Percentiles rank a stretch among this genome's conserved stretches.
These are phyloP conservation scores for Boechera retrofracta DNA, from an alignment of 345 rosid species.

Conservation along the genomic window DNA sequence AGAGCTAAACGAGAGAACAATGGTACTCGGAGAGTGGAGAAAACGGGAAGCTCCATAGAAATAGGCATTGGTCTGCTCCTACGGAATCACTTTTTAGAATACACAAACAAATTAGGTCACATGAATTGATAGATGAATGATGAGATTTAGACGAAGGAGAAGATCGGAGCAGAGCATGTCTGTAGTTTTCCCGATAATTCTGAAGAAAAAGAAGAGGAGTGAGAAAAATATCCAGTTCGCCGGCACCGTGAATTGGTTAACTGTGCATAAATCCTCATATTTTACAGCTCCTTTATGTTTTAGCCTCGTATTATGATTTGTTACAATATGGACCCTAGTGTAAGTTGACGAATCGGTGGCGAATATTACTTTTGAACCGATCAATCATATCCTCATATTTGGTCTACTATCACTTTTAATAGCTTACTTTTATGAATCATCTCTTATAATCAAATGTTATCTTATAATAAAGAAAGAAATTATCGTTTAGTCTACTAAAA, in stretches of 20 bases:
- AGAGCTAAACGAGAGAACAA: slow-evolving; percentile 37
- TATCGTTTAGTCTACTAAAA: not conserved
- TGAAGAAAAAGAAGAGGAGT: not conserved
- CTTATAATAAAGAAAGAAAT: not conserved
- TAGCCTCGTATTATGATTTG: not conserved
- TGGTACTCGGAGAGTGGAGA: slow-evolving; percentile 41
- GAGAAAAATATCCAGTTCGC: slow-evolving; percentile 23
- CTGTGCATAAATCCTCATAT: not conserved
- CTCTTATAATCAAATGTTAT: slow-evolving; percentile 5
- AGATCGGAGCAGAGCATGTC: slow-evolving; percentile 28
- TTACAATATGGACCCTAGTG: not conserved
- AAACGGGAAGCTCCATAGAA: slow-evolving; percentile 49
- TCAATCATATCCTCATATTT: slow-evolving; percentile 33
- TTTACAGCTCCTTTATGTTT: not conserved
- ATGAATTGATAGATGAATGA: slow-evolving; percentile 18
- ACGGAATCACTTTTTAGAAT: slow-evolving; percentile 1
- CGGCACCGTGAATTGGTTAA: slow-evolving; percentile 2
- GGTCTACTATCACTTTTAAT: slow-evolving; percentile 28
- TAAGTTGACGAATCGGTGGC: slow-evolving; percentile 23
- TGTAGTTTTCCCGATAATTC: slow-evolving; percentile 24
- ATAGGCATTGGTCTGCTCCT: slow-evolving; percentile 33
- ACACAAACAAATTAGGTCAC: not conserved
- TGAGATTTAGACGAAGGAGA: slow-evolving; percentile 19
- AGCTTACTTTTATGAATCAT: slow-evolving; percentile 23
- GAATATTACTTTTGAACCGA: slow-evolving; percentile 23